These are phyloP conservation scores for Angomonas ambiguus DNA, from an alignment of 208 protist genomes.

Conservation along the genomic window DNA sequence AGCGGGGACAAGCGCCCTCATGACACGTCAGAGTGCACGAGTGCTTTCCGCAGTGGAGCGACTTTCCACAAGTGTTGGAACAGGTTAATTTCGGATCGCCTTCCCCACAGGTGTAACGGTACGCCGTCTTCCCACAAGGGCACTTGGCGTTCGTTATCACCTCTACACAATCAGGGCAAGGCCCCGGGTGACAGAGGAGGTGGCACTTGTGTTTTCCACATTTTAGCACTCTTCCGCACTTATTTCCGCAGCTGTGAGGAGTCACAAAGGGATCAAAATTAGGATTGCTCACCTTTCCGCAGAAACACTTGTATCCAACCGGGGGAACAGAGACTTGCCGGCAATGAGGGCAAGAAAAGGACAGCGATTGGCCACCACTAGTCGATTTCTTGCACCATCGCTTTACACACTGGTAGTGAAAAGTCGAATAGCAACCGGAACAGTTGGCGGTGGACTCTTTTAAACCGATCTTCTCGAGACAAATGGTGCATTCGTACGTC, in stretches of 20 bases:
- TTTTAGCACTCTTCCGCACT: constrained; percentile 35
- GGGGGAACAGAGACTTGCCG: constrained; percentile 35
- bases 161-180: constrained; percentile 45
- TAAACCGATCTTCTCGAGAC: constrained; percentile 48
- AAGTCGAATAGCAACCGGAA: constrained; percentile 47
- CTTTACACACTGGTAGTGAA: constrained; percentile 69
- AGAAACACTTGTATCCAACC: constrained; percentile 53
- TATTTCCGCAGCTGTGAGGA: constrained; percentile 74
- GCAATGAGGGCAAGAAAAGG: constrained; percentile 43
- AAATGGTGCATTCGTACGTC: constrained; percentile 64
- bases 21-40: constrained; percentile 47
- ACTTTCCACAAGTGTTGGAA: constrained; percentile 34
- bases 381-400: constrained; percentile 29
- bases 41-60: constrained; percentile 50
- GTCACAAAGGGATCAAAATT: constrained; percentile 60
- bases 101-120: constrained; percentile 64
- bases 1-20: constrained; percentile 35
- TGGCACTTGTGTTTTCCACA: constrained; percentile 55
- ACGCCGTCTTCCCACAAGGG: constrained; percentile 56
- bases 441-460: constrained; percentile 57
- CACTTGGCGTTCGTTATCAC: constrained; percentile 40
- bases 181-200: constrained; percentile 68
- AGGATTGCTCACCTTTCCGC: constrained; percentile 52
- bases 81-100: constrained; percentile 55
- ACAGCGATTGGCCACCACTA: constrained; percentile 18